Conservation (phyloP, 2,329 filamentous ascomycete species). For the Botryosphaeria dothidea region DNA sequence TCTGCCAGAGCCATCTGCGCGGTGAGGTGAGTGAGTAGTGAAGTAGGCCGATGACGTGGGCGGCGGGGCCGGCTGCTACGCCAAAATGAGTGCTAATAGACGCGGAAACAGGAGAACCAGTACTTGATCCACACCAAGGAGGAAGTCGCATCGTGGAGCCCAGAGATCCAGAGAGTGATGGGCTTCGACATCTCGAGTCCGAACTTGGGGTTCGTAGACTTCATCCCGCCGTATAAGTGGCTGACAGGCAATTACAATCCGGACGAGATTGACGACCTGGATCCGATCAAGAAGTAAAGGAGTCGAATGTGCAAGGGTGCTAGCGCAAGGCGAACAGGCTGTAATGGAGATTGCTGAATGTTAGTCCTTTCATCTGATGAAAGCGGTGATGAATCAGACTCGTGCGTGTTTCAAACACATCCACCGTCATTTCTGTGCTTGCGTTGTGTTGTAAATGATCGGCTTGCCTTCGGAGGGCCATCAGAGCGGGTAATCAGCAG, state of each 20-base stretch:
- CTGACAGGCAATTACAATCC: slow-evolving; percentile 6
- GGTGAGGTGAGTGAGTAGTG: not conserved
- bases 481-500: not conserved
- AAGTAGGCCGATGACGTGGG: not conserved
- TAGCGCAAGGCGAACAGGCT: not conserved
- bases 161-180: slow-evolving; percentile 1
- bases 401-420: not conserved
- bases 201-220: slow-evolving; percentile 20
- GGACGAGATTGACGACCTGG: slow-evolving; percentile 7
- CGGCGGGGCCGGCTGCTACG: not conserved
- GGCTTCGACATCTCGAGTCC: slow-evolving; percentile 18
- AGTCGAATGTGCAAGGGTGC: not conserved
- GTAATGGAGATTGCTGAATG: not conserved
- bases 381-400: not conserved
- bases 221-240: slow-evolving; percentile 13
- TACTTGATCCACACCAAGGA: slow-evolving; percentile 17
- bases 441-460: not conserved
- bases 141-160: slow-evolving; percentile 7
- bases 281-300: slow-evolving; percentile 2
- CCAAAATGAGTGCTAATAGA: not conserved
- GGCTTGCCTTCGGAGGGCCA: not conserved
- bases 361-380: not conserved
- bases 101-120: slow-evolving; percentile 4
- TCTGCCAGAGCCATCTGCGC: slow-evolving; percentile 9
- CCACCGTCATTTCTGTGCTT: not conserved